These are phyloP conservation scores for Pseudomonodictys pantanalensis DNA, from an alignment of 495 filamentous ascomycete species.

Conservation along the genomic window DNA sequence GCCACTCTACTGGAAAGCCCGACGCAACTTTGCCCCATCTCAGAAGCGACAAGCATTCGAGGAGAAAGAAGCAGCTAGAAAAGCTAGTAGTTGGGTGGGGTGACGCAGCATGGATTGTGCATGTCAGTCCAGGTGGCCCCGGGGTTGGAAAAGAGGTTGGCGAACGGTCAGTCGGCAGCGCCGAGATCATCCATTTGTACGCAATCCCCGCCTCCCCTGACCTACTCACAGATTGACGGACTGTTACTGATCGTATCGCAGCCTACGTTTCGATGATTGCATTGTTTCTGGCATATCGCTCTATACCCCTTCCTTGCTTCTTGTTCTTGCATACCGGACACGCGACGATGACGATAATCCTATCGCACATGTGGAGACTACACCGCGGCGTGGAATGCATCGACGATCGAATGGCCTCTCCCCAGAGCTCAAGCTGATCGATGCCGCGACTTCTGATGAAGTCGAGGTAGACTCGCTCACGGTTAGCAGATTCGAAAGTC, in stretches of 20 bases:
- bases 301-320: slow-evolving; percentile 87
- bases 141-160: slow-evolving; percentile 66
- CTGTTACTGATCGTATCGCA: slow-evolving; percentile 45
- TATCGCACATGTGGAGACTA: slow-evolving; percentile 48
- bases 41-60: slow-evolving; percentile 7
- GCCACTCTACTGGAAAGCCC: slow-evolving; percentile 22
- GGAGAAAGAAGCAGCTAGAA: slow-evolving; percentile 54
- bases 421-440: slow-evolving; percentile 87
- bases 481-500: slow-evolving; percentile 76
- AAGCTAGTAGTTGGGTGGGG: slow-evolving; percentile 93
- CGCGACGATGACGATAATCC: slow-evolving; percentile 61
- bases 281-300: slow-evolving; percentile 94
- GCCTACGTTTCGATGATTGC: slow-evolving; percentile 84
- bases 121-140: slow-evolving; percentile 75
- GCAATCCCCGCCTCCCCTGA: slow-evolving; percentile 33
- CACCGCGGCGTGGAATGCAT: slow-evolving; percentile 57
- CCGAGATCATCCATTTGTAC: slow-evolving; percentile 87
- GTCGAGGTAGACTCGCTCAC: slow-evolving; percentile 74
- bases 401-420: slow-evolving; percentile 71
- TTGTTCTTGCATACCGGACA: slow-evolving; percentile 85
- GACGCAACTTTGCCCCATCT: slow-evolving; percentile 26
- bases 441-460: slow-evolving; percentile 74
- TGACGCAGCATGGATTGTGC: slow-evolving; percentile 89
- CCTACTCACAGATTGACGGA: too few relatives aligned
- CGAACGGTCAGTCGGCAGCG: slow-evolving; percentile 70